Evolutionary conservation across 2,329 filamentous ascomycete species (phyloP).

Genomic region (Fulvia fulva): DNA sequence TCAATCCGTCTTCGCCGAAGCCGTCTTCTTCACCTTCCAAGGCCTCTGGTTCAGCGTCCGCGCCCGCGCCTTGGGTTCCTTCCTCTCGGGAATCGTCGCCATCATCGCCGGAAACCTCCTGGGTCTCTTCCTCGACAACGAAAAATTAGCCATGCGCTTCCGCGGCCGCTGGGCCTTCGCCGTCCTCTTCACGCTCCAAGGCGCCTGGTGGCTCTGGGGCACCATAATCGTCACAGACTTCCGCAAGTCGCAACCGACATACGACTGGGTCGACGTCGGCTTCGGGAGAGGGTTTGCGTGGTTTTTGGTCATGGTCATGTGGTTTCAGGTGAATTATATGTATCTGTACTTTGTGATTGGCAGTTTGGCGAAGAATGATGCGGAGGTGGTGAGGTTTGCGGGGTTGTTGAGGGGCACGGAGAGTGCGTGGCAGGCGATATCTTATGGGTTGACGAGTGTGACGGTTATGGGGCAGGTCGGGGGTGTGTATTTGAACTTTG

Average conservation of each 20-base stretch:
- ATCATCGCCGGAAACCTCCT: constrained; percentile 63
- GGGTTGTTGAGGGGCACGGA: constrained; percentile 66
- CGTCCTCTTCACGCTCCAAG: constrained; percentile 55
- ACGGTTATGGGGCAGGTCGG: constrained; percentile 61
- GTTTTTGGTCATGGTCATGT: constrained; percentile 63
- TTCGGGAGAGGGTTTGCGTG: constrained; percentile 65
- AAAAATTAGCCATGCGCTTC: constrained; percentile 49
- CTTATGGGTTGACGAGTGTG: constrained; percentile 64
- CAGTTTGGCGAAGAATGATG: constrained; percentile 58
- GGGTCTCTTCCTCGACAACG: constrained; percentile 62
- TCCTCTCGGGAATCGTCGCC: constrained; percentile 65
- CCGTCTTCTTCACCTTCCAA: constrained; percentile 64
- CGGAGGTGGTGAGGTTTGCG: constrained; percentile 64
- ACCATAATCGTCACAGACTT: constrained; percentile 63
- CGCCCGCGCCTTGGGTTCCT: constrained; percentile 64
- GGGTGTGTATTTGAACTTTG: constrained; percentile 67
- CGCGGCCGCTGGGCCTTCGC: constrained; percentile 56
- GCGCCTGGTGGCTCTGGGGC: constrained; percentile 69
- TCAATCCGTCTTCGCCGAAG: constrained; percentile 67
- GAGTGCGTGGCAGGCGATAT: constrained; percentile 68
- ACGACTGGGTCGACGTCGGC: constrained; percentile 61
- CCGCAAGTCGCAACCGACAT: constrained; percentile 53
- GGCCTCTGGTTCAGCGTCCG: constrained; percentile 66
- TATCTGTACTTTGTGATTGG: constrained; percentile 69
- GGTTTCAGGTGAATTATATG: constrained; percentile 71